These are phyloP conservation scores for Conringia planisiliqua DNA, from an alignment of 345 rosid species.

Conservation along the genomic window DNA sequence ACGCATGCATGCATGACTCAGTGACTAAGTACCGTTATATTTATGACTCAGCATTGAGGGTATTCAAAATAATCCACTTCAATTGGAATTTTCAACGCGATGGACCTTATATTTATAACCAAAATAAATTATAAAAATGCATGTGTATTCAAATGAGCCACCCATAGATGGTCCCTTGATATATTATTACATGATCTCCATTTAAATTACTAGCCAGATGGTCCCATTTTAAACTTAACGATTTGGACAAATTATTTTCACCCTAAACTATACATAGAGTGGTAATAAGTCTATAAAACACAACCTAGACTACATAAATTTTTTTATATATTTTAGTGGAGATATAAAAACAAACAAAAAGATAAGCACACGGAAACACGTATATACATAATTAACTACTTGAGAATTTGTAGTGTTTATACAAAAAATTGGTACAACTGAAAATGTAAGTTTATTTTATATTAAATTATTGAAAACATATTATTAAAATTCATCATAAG, in stretches of 20 bases:
- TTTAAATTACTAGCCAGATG: neutral
- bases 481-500: neutral
- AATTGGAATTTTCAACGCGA: conserved; percentile 15
- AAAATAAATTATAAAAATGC: neutral
- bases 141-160: conserved; percentile 23
- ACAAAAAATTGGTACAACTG: neutral
- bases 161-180: conserved; percentile 23
- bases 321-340: neutral
- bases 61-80: neutral
- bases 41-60: neutral
- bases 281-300: neutral
- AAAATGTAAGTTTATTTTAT: neutral
- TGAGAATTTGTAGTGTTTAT: neutral
- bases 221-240: conserved; percentile 18
- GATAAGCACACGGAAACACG: neutral
- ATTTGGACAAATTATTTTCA: neutral
- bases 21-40: neutral
- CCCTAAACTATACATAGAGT: neutral
- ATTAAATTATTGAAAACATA: neutral
- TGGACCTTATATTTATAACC: neutral
- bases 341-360: conserved; percentile 1
- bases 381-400: neutral
- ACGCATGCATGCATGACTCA: neutral
- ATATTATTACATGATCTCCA: conserved; percentile 6
- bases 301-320: neutral